These are phyloP conservation scores for Solanum arcanum DNA, from an alignment of 257 asterid genomes.

Conservation along the genomic window DNA sequence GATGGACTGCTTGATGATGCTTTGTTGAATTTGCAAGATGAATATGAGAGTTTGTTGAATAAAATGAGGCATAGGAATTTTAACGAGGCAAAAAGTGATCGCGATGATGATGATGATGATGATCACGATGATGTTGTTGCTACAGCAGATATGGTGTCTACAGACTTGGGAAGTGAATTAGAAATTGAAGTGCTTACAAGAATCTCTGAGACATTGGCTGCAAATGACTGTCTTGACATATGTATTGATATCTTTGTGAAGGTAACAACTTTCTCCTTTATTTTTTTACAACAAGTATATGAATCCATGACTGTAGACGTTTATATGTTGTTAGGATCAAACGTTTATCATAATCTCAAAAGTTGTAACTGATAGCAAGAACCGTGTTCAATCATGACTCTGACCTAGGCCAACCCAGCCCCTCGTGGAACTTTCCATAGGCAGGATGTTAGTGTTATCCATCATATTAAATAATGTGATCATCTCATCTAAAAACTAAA, in stretches of 20 bases:
- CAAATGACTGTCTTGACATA: constrained; percentile 71
- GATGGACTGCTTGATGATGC: constrained; percentile 78
- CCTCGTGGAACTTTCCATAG: not conserved
- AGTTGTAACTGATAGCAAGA: not conserved
- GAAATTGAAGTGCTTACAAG: constrained; percentile 46
- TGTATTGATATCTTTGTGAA: constrained; percentile 69
- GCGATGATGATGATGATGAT: constrained; percentile 3
- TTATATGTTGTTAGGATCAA: not conserved
- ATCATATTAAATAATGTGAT: not conserved
- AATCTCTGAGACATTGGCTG: constrained; percentile 47
- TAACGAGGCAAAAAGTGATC: not conserved
- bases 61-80: constrained; percentile 34
- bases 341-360: not conserved
- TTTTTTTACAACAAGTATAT: not conserved
- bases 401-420: not conserved
- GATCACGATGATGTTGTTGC: not conserved
- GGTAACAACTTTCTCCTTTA: constrained; percentile 16
- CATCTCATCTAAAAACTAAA: not conserved
- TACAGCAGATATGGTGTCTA: not conserved
- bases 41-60: constrained; percentile 51
- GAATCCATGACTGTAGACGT: not conserved
- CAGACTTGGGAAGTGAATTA: constrained; percentile 39
- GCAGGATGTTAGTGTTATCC: not conserved
- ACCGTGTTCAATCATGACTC: not conserved
- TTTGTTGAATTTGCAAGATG: constrained; percentile 73